phyloP scores from a whole-genome alignment of 768 basidiomycete genomes.

The Amyloporia xantha region DNA sequence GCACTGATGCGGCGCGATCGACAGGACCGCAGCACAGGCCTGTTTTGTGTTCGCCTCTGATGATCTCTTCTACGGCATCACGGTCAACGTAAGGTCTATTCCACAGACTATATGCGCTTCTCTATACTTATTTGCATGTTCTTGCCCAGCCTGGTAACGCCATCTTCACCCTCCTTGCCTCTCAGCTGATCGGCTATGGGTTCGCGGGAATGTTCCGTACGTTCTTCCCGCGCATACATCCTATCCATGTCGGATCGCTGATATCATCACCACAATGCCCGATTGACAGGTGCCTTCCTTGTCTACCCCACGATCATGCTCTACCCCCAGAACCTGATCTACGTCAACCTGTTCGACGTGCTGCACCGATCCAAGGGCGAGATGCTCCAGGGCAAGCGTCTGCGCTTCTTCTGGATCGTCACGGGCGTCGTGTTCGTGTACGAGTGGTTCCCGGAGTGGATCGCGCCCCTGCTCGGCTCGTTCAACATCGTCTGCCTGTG shows the following conservation, averaged over 20 bases:
- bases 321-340: slow-evolving; percentile 7
- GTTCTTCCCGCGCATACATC: neutral
- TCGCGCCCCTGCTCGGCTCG: slow-evolving; percentile 5
- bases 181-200: slow-evolving; percentile 21
- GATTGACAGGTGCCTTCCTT: slow-evolving; percentile 1
- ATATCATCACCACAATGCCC: neutral
- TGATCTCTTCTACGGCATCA: slow-evolving; percentile 5
- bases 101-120: neutral
- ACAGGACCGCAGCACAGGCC: slow-evolving; percentile 1
- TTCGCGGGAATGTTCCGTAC: slow-evolving; percentile 17
- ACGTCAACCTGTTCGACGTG: slow-evolving; percentile 6
- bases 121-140: neutral
- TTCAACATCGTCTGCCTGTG: slow-evolving; percentile 6
- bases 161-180: slow-evolving; percentile 23
- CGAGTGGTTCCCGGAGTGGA: slow-evolving; percentile 7
- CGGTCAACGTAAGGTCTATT: neutral
- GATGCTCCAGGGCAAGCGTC: slow-evolving; percentile 4
- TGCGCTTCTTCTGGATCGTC: slow-evolving; percentile 5
- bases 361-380: slow-evolving; percentile 5
- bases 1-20: neutral
- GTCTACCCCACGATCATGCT: slow-evolving; percentile 6
- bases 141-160: slow-evolving; percentile 10
- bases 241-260: neutral
- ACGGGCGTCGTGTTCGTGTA: slow-evolving; percentile 3
- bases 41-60: slow-evolving; percentile 7